Evolutionary conservation across 495 filamentous ascomycete genomes (phyloP), one percentile per base, ranked within the genome.

Genomic region (Aspergillus steynii): DNA sequence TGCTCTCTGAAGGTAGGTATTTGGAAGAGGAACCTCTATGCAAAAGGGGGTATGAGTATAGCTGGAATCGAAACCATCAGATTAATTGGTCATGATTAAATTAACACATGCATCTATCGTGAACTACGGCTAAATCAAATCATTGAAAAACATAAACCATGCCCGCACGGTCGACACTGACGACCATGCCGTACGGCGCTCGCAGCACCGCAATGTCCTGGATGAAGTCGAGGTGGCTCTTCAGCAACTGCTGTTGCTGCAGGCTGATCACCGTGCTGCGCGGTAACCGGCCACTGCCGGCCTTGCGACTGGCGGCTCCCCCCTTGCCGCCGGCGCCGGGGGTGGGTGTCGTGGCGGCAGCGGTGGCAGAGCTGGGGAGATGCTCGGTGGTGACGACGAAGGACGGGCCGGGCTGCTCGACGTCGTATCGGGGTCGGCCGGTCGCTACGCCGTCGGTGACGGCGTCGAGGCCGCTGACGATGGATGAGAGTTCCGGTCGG

Each of bases 81-180:
- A 20, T 20, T 20, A 20, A 20, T 20, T 20, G 20, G 20, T 20
- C 20, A 32, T 32, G 31, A 32, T 32, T 32, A 7, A 32, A 32
- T 32, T 32, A 32, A 20, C 20, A 20, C 20, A 20, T 20, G 20
- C 20, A 20, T 20, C 20, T 20, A 20, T 20, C 20, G 20, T 20
- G 20, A 20, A 20, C 31, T 32, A 32, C 7, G 31, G 31, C 31
- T 32, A 20, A 20, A 20, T 20, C 20, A 20, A 25, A 26, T 61
- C 26, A 94, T 65, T 87, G 86, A 76, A 96, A 96, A 42, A 98
- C 87, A 80, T 95, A 96, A 52, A 98, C 85, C 69, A 94, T 87
- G 4, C 96, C 96, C n/a, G 87, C 88, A 64, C 94, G 83, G 78
- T 99, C 96, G 53, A 88, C 94, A 66, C 89, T 93, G 29, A 98